These are phyloP conservation scores for Obba rivulosa DNA, from an alignment of 768 basidiomycete genomes.

Conservation along the genomic window DNA sequence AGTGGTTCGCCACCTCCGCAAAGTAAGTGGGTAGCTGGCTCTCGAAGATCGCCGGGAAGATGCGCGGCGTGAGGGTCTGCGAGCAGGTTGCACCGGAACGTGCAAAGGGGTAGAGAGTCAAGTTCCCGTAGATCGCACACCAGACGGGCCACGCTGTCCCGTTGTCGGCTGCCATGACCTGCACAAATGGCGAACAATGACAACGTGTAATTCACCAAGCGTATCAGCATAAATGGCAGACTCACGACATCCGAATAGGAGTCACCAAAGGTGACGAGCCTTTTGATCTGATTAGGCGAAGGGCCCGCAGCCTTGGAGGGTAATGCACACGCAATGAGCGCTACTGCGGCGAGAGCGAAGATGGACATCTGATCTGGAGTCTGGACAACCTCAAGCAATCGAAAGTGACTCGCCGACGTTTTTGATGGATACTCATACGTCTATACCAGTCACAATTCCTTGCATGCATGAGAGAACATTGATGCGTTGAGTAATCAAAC, in stretches of 20 bases:
- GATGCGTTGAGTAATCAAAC: too few relatives aligned
- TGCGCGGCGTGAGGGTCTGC: constrained; percentile 52
- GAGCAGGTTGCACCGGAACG: constrained; percentile 62
- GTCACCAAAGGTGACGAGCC: constrained; percentile 65
- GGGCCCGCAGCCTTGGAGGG: constrained; percentile 12
- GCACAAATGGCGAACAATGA: constrained; percentile 14
- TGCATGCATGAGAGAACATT: too few relatives aligned
- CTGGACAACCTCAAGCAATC: too few relatives aligned
- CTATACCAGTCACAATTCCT: too few relatives aligned
- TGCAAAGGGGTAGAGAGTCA: constrained; percentile 53
- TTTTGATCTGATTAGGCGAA: constrained; percentile 45
- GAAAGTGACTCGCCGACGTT: too few relatives aligned
- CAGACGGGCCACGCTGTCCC: constrained; percentile 59
- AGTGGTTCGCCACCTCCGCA: constrained; percentile 34
- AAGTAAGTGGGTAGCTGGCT: constrained; percentile 53
- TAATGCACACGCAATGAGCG: too few relatives aligned
- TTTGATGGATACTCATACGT: too few relatives aligned
- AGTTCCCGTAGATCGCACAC: constrained; percentile 47
- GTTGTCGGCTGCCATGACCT: constrained; percentile 26
- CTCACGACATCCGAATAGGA: constrained; percentile 52
- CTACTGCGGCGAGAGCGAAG: too few relatives aligned
- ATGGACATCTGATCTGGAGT: too few relatives aligned
- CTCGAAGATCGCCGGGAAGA: constrained; percentile 55
- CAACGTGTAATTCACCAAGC: constrained; percentile 15
- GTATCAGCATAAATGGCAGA: neutral